Evolutionary conservation across 225 moss, liverwort and hornwort species (phyloP).

Genomic region (Climacium dendroides): DNA sequence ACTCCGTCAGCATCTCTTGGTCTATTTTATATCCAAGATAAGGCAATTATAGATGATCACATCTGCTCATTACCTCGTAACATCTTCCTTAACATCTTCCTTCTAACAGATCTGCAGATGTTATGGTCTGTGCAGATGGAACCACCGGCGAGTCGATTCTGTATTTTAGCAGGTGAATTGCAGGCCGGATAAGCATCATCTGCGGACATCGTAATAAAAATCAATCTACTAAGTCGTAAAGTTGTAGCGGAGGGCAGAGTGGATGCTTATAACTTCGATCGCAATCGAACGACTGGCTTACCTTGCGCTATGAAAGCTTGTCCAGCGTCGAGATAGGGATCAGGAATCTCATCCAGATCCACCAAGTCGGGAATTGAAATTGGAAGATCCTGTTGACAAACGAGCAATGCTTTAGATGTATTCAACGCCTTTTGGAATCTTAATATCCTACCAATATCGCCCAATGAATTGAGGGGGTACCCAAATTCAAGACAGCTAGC

Average conservation of each 20-base stretch:
- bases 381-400: slow-evolving; percentile 9
- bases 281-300: not conserved
- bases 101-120: slow-evolving; percentile 1
- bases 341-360: slow-evolving; percentile 25
- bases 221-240: not conserved
- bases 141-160: not conserved
- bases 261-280: not conserved
- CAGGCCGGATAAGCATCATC: not conserved
- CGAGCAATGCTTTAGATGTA: not conserved
- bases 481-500: not conserved
- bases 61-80: slow-evolving; percentile 19
- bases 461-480: not conserved
- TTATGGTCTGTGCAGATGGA: not conserved
- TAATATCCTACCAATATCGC: not conserved
- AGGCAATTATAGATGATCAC: not conserved
- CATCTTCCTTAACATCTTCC: slow-evolving; percentile 11
- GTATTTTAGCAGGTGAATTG: not conserved
- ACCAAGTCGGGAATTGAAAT: not conserved
- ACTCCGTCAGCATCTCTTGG: not conserved
- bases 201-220: not conserved
- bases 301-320: not conserved
- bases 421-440: not conserved
- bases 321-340: not conserved
- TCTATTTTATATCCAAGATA: not conserved
- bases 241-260: not conserved